Evolutionary conservation across 225 moss, liverwort and hornwort species (phyloP), one percentile per base, ranked within the genome.

Genomic region (Physcomitrium patens): DNA sequence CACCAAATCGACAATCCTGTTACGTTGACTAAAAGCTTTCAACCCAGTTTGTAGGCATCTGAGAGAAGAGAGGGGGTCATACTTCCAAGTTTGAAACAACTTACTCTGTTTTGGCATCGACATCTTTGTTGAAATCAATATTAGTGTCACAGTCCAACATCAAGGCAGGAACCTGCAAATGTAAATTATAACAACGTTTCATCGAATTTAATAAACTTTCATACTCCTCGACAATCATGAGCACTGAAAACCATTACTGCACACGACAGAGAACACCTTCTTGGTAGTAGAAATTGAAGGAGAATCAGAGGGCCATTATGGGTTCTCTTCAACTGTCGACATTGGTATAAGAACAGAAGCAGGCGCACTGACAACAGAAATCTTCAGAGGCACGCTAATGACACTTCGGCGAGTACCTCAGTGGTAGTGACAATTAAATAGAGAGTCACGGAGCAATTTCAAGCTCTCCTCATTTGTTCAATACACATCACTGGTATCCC

Each of bases 61-160:
- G 56, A 27, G 27, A 37, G 42, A 13, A 65, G 45, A 26, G 31
- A 8, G 16, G 45, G 27, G 44, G 56, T 13, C 22, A 60, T 9
- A 42, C 8, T 9, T 13, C 37, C 51, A 61, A 17, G 42, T 13
- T 42, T 54, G 18, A 12, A 49, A 41, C 20, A 12, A 58, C 89
- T 85, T 85, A 93, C 93, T 93, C 93, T 69, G 91, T 75, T 86
- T 91, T 93, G 2, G 93, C 93, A 56, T 93, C 91, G 53, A 91
- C 28, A 80, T 93, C 93, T 68, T 50, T 80, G 41, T 78, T 89
- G 67, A 93, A 93, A 78, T 93, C 93, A 42, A 93, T 93, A 73
- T 83, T 91, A 6, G 87, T 79, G 63, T 93, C 93, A 65, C 93
- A 93, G 71, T 93, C 93, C 70, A 93, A 73, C 63, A 93, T 82